Evolutionary conservation across 306 rosid species (phyloP).

Genomic region (Pterocarpus santalinus): DNA sequence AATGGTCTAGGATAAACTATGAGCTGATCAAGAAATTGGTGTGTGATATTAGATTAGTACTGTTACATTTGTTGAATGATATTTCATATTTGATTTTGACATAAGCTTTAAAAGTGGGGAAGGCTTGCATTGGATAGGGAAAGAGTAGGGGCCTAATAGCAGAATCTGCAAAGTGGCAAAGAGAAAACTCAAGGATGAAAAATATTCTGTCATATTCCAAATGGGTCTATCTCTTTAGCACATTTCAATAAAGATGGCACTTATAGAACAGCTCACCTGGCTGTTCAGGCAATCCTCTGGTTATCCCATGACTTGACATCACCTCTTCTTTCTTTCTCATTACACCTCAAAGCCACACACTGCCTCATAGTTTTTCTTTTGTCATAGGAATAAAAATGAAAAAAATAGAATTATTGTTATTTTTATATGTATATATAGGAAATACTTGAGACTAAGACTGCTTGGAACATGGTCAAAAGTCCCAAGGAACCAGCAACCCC

Average conservation of each 20-base stretch:
- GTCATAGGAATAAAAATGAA: constrained; percentile 39
- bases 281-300: constrained; percentile 49
- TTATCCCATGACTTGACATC: constrained; percentile 72
- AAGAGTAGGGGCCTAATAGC: constrained; percentile 48
- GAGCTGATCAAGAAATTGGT: constrained; percentile 30
- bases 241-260: constrained; percentile 73
- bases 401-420: no score
- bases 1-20: constrained; percentile 20
- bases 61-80: constrained; percentile 33
- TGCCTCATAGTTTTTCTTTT: constrained; percentile 48
- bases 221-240: constrained; percentile 64
- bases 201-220: constrained; percentile 59
- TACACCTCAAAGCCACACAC: constrained; percentile 48
- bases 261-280: constrained; percentile 52
- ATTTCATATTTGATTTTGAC: constrained; percentile 46
- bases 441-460: constrained; percentile 35
- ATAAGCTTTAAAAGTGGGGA: constrained; percentile 31
- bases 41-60: constrained; percentile 18
- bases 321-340: constrained; percentile 54
- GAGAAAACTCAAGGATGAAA: constrained; percentile 46
- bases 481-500: constrained; percentile 55
- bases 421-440: constrained; percentile 12
- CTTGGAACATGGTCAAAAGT: constrained; percentile 75
- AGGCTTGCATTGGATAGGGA: constrained; percentile 34
- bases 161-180: constrained; percentile 58